Conservation (phyloP, 2,329 filamentous ascomycete species). For the Onygenales sp. region DNA sequence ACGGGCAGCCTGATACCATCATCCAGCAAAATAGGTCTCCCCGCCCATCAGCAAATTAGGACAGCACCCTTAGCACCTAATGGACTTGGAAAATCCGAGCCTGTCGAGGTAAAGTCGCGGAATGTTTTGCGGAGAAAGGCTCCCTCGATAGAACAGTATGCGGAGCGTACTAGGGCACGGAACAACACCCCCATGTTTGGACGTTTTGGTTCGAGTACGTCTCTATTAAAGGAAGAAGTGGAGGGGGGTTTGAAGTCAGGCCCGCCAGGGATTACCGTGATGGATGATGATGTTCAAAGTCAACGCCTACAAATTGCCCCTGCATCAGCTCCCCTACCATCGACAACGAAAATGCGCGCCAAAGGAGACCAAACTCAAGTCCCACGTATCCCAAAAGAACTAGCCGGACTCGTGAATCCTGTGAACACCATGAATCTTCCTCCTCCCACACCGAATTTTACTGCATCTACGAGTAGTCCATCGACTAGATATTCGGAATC, state of each 20-base stretch:
- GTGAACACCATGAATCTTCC: slow-evolving; percentile 27
- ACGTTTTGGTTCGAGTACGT: slow-evolving; percentile 6
- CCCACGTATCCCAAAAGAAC: slow-evolving; percentile 23
- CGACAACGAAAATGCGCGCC: slow-evolving; percentile 11
- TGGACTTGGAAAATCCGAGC: slow-evolving; percentile 7
- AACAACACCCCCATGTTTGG: background rate
- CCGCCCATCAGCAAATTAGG: background rate
- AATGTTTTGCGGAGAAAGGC: slow-evolving; percentile 35
- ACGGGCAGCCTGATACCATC: background rate
- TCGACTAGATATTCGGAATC: slow-evolving; percentile 39
- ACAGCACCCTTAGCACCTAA: background rate
- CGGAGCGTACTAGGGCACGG: slow-evolving; percentile 5
- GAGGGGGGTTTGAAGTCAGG: background rate
- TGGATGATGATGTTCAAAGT: background rate
- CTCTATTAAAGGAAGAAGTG: background rate
- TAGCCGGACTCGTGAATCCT: slow-evolving; percentile 28
- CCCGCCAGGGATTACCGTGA: too few species aligned
- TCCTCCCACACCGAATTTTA: slow-evolving; percentile 29
- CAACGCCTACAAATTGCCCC: slow-evolving; percentile 6
- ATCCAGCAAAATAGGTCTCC: background rate
- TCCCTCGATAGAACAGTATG: slow-evolving; percentile 30
- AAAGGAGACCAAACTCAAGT: slow-evolving; percentile 11
- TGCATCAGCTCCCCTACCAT: slow-evolving; percentile 9
- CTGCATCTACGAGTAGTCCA: slow-evolving; percentile 30
- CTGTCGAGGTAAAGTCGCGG: slow-evolving; percentile 19